Percentiles rank a stretch among this genome's conserved stretches.
These are phyloP conservation scores for Penicillium dipodomyicola DNA, from an alignment of 495 filamentous ascomycete genomes.

Conservation along the genomic window DNA sequence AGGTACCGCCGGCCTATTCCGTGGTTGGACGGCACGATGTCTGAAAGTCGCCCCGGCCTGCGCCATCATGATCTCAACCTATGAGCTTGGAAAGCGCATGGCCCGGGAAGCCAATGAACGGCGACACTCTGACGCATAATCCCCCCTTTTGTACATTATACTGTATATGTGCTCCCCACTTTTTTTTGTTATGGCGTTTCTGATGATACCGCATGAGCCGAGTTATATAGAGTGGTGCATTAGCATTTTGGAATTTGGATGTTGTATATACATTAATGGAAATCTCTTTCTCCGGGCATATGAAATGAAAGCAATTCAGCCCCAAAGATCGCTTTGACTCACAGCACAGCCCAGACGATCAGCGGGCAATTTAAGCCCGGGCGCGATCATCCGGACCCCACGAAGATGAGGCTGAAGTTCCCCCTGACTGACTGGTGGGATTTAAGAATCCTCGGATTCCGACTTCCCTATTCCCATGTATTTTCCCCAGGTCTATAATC, in stretches of 20 bases:
- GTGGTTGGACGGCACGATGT: slow-evolving; percentile 84
- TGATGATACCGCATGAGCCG: slow-evolving; percentile 33
- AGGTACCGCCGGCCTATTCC: slow-evolving; percentile 77
- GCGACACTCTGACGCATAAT: slow-evolving; percentile 28
- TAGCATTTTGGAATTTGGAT: slow-evolving; percentile 11
- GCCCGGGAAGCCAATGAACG: slow-evolving; percentile 77
- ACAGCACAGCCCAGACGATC: slow-evolving; percentile 2
- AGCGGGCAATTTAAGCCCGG: slow-evolving; percentile 33
- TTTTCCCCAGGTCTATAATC: background rate
- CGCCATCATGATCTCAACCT: slow-evolving; percentile 99
- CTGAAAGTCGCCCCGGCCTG: slow-evolving; percentile 95
- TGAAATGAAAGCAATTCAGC: background rate
- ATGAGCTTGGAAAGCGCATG: slow-evolving; percentile 91
- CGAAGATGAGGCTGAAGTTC: slow-evolving; percentile 51
- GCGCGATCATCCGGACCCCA: slow-evolving; percentile 51
- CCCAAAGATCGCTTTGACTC: slow-evolving; percentile 2
- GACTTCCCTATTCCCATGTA: background rate
- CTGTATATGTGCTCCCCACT: slow-evolving; percentile 27
- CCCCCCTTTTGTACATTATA: slow-evolving; percentile 21
- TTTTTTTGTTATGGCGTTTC: slow-evolving; percentile 23
- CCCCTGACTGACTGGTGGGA: background rate
- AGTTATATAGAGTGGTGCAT: slow-evolving; percentile 30
- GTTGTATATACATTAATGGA: slow-evolving; percentile 9
- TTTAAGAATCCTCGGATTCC: background rate
- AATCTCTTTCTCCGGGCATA: background rate